phyloP scores from a whole-genome alignment of 257 asterid genomes.

The Haberlea rhodopensis region DNA sequence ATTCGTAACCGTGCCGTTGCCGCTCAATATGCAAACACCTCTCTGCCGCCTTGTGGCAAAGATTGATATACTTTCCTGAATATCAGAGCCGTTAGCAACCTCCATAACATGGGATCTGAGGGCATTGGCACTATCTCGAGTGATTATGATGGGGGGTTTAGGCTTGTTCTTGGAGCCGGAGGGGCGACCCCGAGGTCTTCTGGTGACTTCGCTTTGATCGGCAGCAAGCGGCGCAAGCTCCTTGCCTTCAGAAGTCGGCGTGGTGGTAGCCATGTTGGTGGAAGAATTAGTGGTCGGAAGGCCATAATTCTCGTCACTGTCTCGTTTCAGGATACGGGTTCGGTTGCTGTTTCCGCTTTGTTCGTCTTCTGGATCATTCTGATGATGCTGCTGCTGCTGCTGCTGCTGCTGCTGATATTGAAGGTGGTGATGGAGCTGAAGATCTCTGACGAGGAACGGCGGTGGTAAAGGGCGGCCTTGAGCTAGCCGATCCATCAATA shows the following conservation, averaged over 20 bases:
- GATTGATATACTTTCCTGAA: conserved; percentile 66
- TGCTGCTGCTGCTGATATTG: conserved; percentile 44
- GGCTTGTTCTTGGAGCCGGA: conserved; percentile 89
- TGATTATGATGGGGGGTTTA: conserved; percentile 88
- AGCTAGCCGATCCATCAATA: conserved; percentile 68
- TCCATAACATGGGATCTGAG: conserved; percentile 89
- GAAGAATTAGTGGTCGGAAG: conserved; percentile 20
- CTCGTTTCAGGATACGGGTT: conserved; percentile 38
- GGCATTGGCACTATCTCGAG: conserved; percentile 89
- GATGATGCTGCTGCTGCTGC: conserved; percentile 37
- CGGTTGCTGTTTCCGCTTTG: conserved; percentile 45
- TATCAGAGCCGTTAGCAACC: conserved; percentile 67
- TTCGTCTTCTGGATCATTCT: conserved; percentile 45
- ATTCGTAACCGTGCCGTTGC: conserved; percentile 74
- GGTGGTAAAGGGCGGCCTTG: conserved; percentile 89
- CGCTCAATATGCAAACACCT: conserved; percentile 81
- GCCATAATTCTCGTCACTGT: conserved; percentile 41
- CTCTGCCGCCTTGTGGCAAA: conserved; percentile 82
- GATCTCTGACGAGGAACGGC: conserved; percentile 68
- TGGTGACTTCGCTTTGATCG: conserved; percentile 32
- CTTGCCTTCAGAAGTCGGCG: conserved; percentile 29
- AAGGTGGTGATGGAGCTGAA: conserved; percentile 66
- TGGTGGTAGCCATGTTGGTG: conserved; percentile 14
- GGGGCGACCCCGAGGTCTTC: conserved; percentile 83
- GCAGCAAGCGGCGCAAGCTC: conserved; percentile 24